Conservation (phyloP, 257 asterid species). For the Nicotiana otophora region DNA sequence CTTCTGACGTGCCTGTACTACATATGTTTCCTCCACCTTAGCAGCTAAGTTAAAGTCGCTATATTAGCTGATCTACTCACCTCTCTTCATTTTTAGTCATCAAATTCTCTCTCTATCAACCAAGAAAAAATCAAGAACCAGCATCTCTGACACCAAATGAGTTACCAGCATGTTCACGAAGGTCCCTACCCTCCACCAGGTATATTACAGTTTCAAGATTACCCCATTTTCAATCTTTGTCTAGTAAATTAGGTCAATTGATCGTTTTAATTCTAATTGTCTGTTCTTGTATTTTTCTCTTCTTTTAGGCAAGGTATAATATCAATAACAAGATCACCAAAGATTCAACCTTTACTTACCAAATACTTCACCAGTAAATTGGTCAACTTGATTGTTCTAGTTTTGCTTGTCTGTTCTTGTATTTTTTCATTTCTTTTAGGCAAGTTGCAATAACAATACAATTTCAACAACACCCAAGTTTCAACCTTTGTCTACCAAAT, state of each 20-base stretch:
- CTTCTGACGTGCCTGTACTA: not conserved
- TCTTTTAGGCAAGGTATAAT: not conserved
- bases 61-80: not conserved
- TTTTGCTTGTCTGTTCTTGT: not conserved
- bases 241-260: not conserved
- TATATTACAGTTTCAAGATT: not conserved
- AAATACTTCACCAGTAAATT: not conserved
- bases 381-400: not conserved
- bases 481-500: not conserved
- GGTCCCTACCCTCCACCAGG: constrained; percentile 39
- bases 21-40: not conserved
- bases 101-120: not conserved
- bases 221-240: not conserved
- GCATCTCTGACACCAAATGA: constrained; percentile 11
- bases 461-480: not conserved
- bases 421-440: not conserved
- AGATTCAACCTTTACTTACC: not conserved
- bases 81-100: not conserved
- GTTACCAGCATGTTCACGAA: constrained; percentile 31
- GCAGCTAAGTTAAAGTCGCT: not conserved
- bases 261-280: not conserved
- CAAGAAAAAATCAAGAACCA: not conserved
- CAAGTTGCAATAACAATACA: not conserved
- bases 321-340: not conserved
- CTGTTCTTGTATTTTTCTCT: not conserved